phyloP scores from a whole-genome alignment of 2,329 filamentous ascomycete genomes.

The Hymenoscyphus salicellus region DNA sequence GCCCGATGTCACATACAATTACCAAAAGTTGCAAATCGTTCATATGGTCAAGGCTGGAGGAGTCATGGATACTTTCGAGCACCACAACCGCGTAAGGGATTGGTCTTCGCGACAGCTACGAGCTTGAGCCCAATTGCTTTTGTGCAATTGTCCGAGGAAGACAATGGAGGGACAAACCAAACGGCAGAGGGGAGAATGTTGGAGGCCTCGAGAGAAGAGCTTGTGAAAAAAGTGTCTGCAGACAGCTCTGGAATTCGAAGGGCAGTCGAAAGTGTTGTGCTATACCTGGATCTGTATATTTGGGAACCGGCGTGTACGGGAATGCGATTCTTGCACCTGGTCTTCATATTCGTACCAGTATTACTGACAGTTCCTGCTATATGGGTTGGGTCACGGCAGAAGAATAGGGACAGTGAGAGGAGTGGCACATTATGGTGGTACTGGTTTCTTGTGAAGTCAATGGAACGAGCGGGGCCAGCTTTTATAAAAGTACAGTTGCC shows the following conservation, averaged over 20 bases:
- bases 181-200: conserved; percentile 87
- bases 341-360: conserved; percentile 87
- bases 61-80: conserved; percentile 14
- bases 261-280: conserved; percentile 56
- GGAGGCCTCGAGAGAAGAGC: conserved; percentile 73
- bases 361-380: conserved; percentile 74
- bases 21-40: conserved; percentile 15
- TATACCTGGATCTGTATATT: conserved; percentile 70
- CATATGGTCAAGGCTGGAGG: conserved; percentile 16
- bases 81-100: conserved; percentile 21
- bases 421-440: conserved; percentile 94
- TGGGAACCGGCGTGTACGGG: conserved; percentile 85
- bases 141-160: conserved; percentile 54
- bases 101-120: conserved; percentile 26
- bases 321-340: conserved; percentile 80
- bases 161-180: conserved; percentile 53
- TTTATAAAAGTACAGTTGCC: conserved; percentile 80
- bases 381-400: conserved; percentile 68
- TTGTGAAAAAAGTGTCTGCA: conserved; percentile 64
- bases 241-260: conserved; percentile 58
- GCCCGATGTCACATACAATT: conserved; percentile 22
- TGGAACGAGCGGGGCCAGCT: conserved; percentile 90
- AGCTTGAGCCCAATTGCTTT: conserved; percentile 54
- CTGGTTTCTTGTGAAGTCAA: conserved; percentile 75
- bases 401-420: conserved; percentile 69